phyloP scores from a whole-genome alignment of 768 basidiomycete genomes.

The Lyophyllum decastes region DNA sequence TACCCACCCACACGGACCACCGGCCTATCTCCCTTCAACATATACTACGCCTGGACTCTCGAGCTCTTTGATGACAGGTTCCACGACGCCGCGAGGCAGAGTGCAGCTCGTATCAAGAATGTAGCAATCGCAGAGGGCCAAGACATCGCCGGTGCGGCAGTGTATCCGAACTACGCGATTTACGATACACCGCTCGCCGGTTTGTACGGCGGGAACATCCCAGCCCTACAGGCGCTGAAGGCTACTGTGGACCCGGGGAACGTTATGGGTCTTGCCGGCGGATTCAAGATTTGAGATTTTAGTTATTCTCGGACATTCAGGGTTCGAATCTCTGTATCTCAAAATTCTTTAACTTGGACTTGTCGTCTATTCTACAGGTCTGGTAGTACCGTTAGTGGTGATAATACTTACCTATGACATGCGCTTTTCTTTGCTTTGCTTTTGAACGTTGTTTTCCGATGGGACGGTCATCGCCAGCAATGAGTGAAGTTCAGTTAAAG shows the following conservation, averaged over 20 bases:
- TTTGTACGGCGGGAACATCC: conserved; percentile 54
- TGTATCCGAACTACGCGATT: conserved; percentile 66
- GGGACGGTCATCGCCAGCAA: no score
- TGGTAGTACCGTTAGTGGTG: no score
- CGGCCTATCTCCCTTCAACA: conserved; percentile 46
- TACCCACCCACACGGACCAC: conserved; percentile 44
- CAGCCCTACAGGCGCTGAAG: conserved; percentile 40
- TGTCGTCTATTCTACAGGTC: no score
- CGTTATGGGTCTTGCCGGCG: conserved; percentile 70
- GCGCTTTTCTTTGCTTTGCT: no score
- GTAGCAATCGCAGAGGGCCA: conserved; percentile 43
- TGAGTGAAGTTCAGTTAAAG: no score
- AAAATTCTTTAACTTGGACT: no score
- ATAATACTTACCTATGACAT: no score
- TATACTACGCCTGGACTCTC: conserved; percentile 46
- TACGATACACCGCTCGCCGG: conserved; percentile 47
- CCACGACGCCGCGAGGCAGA: conserved; percentile 37
- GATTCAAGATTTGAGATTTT: conserved; percentile 50
- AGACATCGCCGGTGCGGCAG: conserved; percentile 30
- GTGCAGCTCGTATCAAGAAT: conserved; percentile 38
- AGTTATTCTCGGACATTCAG: background rate
- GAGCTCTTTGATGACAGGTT: conserved; percentile 40
- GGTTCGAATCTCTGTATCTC: no score
- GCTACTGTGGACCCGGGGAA: conserved; percentile 51
- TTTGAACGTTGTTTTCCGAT: no score